A percentile compares a stretch with the other conserved stretches of the same genome.
These are phyloP conservation scores for Coprinopsis cinerea DNA, from an alignment of 768 basidiomycete genomes.

Conservation along the genomic window DNA sequence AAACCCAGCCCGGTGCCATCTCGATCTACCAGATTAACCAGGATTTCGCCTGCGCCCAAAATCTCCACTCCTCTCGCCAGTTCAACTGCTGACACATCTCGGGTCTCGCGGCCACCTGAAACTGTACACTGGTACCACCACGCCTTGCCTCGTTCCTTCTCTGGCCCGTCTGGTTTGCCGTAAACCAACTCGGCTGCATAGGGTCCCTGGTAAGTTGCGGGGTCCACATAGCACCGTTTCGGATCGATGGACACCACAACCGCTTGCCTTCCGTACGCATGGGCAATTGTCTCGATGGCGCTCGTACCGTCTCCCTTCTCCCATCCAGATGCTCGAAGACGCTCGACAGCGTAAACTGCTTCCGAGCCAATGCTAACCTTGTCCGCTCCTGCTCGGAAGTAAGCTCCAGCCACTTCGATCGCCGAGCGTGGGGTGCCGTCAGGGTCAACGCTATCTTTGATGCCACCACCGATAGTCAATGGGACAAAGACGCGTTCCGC, in stretches of 20 bases:
- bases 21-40: slow-evolving; percentile 94
- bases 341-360: slow-evolving; percentile 91
- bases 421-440: slow-evolving; percentile 86
- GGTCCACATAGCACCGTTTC: slow-evolving; percentile 73
- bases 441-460: slow-evolving; percentile 93
- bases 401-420: slow-evolving; percentile 90
- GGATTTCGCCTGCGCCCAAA: slow-evolving; percentile 91
- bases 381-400: slow-evolving; percentile 97
- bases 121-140: slow-evolving; percentile 99
- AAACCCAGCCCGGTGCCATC: slow-evolving; percentile 93
- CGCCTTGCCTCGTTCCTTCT: slow-evolving; percentile 60
- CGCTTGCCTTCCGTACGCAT: slow-evolving; percentile 89
- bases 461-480: slow-evolving; percentile 97
- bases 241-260: slow-evolving; percentile 98
- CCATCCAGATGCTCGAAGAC: slow-evolving; percentile 43
- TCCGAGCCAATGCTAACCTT: slow-evolving; percentile 98
- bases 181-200: slow-evolving; percentile 58
- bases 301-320: slow-evolving; percentile 64
- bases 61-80: slow-evolving; percentile 86
- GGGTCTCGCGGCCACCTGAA: slow-evolving; percentile 80
- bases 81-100: slow-evolving; percentile 83
- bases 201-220: slow-evolving; percentile 59
- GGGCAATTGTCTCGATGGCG: slow-evolving; percentile 89
- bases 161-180: slow-evolving; percentile 37
- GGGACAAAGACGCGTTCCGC: slow-evolving; percentile 92